Evolutionary conservation across 2,329 filamentous ascomycete genomes (phyloP).

Genomic region (Cylindrodendrum hubeiense): DNA sequence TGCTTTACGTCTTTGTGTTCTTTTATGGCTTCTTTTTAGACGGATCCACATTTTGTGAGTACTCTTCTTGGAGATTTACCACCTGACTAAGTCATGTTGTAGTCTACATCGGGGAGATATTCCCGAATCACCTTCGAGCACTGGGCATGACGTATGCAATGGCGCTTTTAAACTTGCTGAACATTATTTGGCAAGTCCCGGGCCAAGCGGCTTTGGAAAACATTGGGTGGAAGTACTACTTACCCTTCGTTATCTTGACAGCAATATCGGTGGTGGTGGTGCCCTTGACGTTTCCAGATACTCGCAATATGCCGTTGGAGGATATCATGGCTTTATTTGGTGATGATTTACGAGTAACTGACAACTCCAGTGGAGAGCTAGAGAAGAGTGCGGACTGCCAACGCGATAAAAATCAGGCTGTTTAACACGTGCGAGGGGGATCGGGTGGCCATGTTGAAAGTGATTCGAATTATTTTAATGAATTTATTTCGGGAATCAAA

Average conservation of each 20-base stretch:
- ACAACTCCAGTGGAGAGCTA: background rate
- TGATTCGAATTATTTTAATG: too few relatives aligned
- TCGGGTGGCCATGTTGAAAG: too few relatives aligned
- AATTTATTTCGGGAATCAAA: too few relatives aligned
- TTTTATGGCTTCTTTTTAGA: slow-evolving; percentile 19
- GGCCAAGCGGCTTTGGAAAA: slow-evolving; percentile 15
- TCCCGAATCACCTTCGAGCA: slow-evolving; percentile 10
- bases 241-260: slow-evolving; percentile 16
- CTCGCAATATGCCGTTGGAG: slow-evolving; percentile 7
- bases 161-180: slow-evolving; percentile 12
- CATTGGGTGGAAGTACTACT: slow-evolving; percentile 17
- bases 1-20: slow-evolving; percentile 13
- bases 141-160: slow-evolving; percentile 17
- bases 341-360: background rate
- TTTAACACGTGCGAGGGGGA: too few relatives aligned
- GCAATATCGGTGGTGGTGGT: background rate
- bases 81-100: too few relatives aligned
- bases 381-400: too few relatives aligned
- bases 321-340: slow-evolving; percentile 10
- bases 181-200: slow-evolving; percentile 15
- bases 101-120: slow-evolving; percentile 26
- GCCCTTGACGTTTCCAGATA: slow-evolving; percentile 6
- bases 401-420: too few relatives aligned
- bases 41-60: slow-evolving; percentile 8
- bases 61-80: background rate